phyloP scores from a whole-genome alignment of 768 basidiomycete genomes.

The Lentinula raphanica region DNA sequence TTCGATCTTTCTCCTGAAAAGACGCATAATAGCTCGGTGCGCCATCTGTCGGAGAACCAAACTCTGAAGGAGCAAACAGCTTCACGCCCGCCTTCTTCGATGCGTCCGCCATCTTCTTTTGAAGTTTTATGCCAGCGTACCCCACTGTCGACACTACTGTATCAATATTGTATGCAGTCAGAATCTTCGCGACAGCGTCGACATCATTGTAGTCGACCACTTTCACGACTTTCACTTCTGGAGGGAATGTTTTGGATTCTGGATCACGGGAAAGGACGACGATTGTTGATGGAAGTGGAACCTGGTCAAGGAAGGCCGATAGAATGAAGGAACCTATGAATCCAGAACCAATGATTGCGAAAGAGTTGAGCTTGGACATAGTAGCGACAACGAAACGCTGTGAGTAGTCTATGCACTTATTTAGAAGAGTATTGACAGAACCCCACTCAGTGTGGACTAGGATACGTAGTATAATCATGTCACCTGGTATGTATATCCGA shows the following conservation, averaged over 20 bases:
- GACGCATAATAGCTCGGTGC: constrained; percentile 18
- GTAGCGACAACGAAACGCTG: too few relatives aligned
- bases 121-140: constrained; percentile 16
- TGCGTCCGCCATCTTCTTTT: constrained; percentile 26
- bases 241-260: constrained; percentile 8
- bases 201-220: constrained; percentile 24
- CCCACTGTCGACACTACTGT: constrained; percentile 30
- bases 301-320: neutral
- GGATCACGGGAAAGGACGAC: constrained; percentile 15
- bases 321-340: constrained; percentile 23
- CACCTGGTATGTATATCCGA: neutral
- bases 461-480: neutral
- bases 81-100: constrained; percentile 31
- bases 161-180: constrained; percentile 26
- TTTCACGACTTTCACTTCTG: constrained; percentile 19
- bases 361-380: constrained; percentile 22
- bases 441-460: too few relatives aligned
- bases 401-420: too few relatives aligned
- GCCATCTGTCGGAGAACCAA: constrained; percentile 28
- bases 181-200: constrained; percentile 17
- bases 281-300: neutral
- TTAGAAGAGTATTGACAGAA: too few relatives aligned
- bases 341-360: constrained; percentile 26
- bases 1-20: constrained; percentile 19
- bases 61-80: constrained; percentile 35